Evolutionary conservation across 169 alveolate genomes (phyloP).

Genomic region (Cryptosporidium tyzzeri): DNA sequence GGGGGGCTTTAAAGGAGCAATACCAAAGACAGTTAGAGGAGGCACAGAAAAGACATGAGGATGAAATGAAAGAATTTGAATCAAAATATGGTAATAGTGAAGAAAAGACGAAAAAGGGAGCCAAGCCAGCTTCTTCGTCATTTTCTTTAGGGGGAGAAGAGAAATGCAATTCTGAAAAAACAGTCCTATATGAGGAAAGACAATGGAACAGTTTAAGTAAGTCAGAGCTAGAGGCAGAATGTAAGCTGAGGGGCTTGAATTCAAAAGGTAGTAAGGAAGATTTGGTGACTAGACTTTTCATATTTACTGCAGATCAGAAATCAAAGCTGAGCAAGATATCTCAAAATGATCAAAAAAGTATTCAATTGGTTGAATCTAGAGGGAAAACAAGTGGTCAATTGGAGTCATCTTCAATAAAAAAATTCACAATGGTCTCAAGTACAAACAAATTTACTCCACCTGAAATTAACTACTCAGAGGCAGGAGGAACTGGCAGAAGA

Average conservation of each 20-base stretch:
- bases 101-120: not conserved
- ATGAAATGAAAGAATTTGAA: slow-evolving; percentile 42
- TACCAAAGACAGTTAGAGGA: slow-evolving; percentile 28
- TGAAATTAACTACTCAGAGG: slow-evolving; percentile 47
- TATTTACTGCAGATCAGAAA: slow-evolving; percentile 69
- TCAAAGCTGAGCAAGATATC: slow-evolving; percentile 24
- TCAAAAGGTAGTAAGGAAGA: slow-evolving; percentile 67
- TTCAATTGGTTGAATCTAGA: not conserved
- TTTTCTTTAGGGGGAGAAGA: not conserved
- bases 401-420: slow-evolving; percentile 2
- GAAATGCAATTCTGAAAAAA: not conserved
- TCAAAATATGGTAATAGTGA: not conserved
- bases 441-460: slow-evolving; percentile 38
- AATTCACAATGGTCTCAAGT: not conserved
- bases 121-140: not conserved
- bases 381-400: not conserved
- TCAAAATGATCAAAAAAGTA: not conserved
- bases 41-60: slow-evolving; percentile 46
- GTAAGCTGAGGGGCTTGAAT: slow-evolving; percentile 52
- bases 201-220: slow-evolving; percentile 75
- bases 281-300: slow-evolving; percentile 52
- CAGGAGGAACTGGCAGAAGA: slow-evolving; percentile 69
- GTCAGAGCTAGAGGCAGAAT: slow-evolving; percentile 59
- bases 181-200: slow-evolving; percentile 33
- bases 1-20: slow-evolving; percentile 43